Percentiles rank a stretch among this genome's conserved stretches.
phyloP scores from a whole-genome alignment of 345 rosid species.

The Gynandropsis gynandra region DNA sequence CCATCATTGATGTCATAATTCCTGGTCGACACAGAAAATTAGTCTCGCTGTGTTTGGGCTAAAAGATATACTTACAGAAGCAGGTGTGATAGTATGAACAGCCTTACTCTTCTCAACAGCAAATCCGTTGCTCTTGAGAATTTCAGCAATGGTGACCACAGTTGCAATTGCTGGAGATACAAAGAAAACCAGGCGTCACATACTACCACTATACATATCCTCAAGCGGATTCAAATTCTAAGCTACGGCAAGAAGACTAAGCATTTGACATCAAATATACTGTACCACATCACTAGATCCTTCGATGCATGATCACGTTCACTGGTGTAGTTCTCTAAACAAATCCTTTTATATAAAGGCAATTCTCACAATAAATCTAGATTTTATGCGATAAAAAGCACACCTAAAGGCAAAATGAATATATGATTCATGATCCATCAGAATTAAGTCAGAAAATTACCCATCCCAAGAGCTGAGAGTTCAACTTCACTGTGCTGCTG shows the following conservation, averaged over 20 bases:
- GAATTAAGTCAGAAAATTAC: constrained; percentile 22
- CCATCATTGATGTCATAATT: constrained; percentile 48
- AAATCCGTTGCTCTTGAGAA: constrained; percentile 65
- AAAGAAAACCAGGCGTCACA: background rate
- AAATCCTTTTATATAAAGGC: background rate
- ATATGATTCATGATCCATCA: too few relatives aligned
- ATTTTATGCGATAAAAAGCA: background rate
- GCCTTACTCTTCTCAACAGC: constrained; percentile 57
- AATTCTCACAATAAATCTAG: constrained; percentile 2
- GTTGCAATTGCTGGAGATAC: constrained; percentile 54
- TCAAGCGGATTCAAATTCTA: too few relatives aligned
- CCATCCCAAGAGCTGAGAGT: constrained; percentile 78
- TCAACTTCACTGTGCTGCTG: constrained; percentile 61
- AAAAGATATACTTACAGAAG: background rate
- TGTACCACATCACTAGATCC: too few relatives aligned
- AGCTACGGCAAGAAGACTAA: too few relatives aligned
- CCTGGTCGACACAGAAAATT: constrained; percentile 19
- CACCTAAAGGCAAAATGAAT: background rate
- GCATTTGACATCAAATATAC: too few relatives aligned
- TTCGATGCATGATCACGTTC: background rate
- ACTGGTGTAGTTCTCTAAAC: too few relatives aligned
- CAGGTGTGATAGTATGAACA: background rate
- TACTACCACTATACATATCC: background rate
- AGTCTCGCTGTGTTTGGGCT: background rate
- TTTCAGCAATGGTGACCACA: constrained; percentile 70